Base-by-base conservation (phyloP, 2,329 filamentous ascomycete species). In the Colletotrichum navitas region DNA sequence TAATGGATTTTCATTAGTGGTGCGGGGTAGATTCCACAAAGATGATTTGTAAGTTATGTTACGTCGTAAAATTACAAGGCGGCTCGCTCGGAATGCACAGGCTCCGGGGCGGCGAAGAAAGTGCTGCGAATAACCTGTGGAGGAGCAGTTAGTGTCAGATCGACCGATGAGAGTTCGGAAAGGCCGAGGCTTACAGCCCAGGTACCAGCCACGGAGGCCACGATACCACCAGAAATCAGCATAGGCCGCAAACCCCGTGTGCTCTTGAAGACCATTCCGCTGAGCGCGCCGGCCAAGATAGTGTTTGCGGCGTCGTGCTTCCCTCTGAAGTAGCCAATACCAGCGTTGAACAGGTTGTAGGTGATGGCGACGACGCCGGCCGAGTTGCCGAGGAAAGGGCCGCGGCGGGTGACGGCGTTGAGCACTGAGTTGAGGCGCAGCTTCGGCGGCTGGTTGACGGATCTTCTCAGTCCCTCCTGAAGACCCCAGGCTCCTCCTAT, bases 261-360 rank as follows among this genome's bases (percentile, higher is more conserved):
- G 82, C 95, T 97, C 88, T 98, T 98, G 85, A 99, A 99, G 18
- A 99, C 81, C 88, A 95, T 95, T 70, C 96, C 96, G 79, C 94
- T 97, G 76, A 99, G 81, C 1, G 88, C 92, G 75, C 97, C 96
- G 6, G 96, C 95, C 26, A 89, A 83, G 65, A 99, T 89, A 74
- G 94, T 96, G 85, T 99, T 99, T 70, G 92, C 89, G 3, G 94
- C 89, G 81, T 99, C 97, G 77, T 97, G 94, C 84, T 94, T 94
- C 74, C 94, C 94, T 73, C 95, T 88, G 74, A 91, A 81, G 77
- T 93, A 91, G 49, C 94, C 94, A 73, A 97, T 90, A 68, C 90
- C 90, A 41, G 93, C 96, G 85, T 97, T 97, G 81, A 96, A 87
- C 66, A 93, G 93, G 84, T 98, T 99, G 85, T 99, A 99, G 64